phyloP scores from a whole-genome alignment of 352 stramenopile genomes.

The Phytophthora megakarya region DNA sequence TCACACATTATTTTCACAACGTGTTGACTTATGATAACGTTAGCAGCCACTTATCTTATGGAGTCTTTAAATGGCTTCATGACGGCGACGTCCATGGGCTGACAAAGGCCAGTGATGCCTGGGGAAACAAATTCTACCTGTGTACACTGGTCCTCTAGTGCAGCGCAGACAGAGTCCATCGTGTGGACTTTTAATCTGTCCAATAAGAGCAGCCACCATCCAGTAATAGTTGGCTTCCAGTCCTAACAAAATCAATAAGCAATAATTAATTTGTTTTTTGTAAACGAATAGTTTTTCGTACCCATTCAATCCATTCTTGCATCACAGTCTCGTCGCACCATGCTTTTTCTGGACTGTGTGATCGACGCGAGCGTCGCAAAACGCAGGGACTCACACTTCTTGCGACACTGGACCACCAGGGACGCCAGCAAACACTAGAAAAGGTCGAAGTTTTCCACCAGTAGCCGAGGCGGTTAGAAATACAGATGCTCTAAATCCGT shows the following conservation, averaged over 20 bases:
- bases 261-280: too few relatives aligned
- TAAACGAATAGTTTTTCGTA: not conserved
- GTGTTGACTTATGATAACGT: too few relatives aligned
- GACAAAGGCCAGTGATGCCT: slow-evolving; percentile 5
- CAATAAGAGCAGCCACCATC: not conserved
- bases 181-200: slow-evolving; percentile 14
- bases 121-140: slow-evolving; percentile 3
- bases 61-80: slow-evolving; percentile 18
- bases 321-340: slow-evolving; percentile 20
- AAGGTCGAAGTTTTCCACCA: not conserved
- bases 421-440: slow-evolving; percentile 17
- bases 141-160: not conserved
- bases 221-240: slow-evolving; percentile 11
- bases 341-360: slow-evolving; percentile 20
- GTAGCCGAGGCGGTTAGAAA: too few relatives aligned
- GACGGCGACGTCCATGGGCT: slow-evolving; percentile 7
- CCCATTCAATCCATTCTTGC: slow-evolving; percentile 17
- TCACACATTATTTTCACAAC: too few relatives aligned
- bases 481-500: slow-evolving; percentile 11
- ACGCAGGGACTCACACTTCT: slow-evolving; percentile 10
- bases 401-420: not conserved
- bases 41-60: not conserved
- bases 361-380: not conserved
- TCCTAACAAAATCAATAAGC: slow-evolving; percentile 8
- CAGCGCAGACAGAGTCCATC: not conserved